Conservation (phyloP, 768 basidiomycete species). For the Postia placenta region DNA sequence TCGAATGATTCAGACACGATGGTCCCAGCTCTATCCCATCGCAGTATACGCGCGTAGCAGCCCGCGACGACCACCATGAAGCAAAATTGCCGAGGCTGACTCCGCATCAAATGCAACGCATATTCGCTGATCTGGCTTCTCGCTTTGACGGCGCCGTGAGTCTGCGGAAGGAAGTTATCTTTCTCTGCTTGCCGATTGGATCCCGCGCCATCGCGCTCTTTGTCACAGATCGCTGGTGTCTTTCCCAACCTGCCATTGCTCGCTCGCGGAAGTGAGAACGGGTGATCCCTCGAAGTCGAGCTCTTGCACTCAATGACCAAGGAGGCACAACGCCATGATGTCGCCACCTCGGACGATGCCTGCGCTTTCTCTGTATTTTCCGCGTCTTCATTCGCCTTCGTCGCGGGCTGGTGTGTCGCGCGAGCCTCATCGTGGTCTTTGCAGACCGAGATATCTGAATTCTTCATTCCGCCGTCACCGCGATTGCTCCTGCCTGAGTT, state of each 20-base stretch:
- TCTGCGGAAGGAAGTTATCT: conserved; percentile 18
- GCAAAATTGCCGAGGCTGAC: not conserved
- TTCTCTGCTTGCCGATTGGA: not conserved
- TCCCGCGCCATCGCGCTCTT: not conserved
- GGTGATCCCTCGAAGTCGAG: not conserved
- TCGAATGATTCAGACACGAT: no score
- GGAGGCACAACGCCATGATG: not conserved
- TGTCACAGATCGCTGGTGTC: not conserved
- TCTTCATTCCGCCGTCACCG: not conserved
- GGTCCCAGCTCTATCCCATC: no score
- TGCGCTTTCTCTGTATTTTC: not conserved
- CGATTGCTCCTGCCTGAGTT: not conserved
- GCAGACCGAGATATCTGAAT: not conserved
- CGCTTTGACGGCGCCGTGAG: conserved; percentile 19
- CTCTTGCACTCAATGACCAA: not conserved
- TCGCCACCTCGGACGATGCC: not conserved
- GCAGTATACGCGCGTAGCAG: no score
- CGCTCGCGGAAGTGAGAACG: not conserved
- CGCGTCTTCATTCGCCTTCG: not conserved
- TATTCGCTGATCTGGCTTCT: conserved; percentile 3
- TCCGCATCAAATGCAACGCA: not conserved
- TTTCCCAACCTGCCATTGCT: no score
- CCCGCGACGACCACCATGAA: no score
- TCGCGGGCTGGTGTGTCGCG: not conserved
- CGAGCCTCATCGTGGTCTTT: not conserved